These are phyloP conservation scores for Hordeum pubiflorum DNA, from an alignment of 202 grass and related monocot species.

Conservation along the genomic window DNA sequence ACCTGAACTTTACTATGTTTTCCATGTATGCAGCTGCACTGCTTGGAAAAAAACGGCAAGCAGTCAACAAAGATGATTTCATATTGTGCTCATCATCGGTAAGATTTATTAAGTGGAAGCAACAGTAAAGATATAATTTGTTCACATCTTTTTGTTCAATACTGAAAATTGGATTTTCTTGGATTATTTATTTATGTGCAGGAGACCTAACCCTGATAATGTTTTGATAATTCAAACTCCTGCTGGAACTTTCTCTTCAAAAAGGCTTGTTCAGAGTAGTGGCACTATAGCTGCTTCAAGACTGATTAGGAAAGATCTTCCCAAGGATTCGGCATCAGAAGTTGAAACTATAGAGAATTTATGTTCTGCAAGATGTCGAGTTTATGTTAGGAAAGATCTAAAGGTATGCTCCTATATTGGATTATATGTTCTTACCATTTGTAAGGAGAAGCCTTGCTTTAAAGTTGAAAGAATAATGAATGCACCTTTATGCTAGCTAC, in stretches of 20 bases:
- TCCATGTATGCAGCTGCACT: conserved; percentile 57
- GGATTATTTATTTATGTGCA: conserved; percentile 32
- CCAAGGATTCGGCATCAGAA: conserved; percentile 31
- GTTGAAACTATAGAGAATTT: conserved; percentile 37
- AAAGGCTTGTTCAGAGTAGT: conserved; percentile 62
- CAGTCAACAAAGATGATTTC: conserved; percentile 81
- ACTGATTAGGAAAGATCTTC: conserved; percentile 77
- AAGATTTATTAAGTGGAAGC: conserved; percentile 28
- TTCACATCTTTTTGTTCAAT: background rate
- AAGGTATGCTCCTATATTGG: conserved; percentile 47
- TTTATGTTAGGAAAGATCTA: conserved; percentile 63
- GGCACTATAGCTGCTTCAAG: conserved; percentile 62
- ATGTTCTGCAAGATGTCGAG: conserved; percentile 59
- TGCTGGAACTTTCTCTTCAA: conserved; percentile 87
- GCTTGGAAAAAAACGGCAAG: conserved; percentile 84
- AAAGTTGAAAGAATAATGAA: conserved; percentile 1
- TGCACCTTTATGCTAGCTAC: background rate
- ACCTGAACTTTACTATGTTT: conserved; percentile 20
- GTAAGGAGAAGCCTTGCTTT: conserved; percentile 1
- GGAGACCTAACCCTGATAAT: conserved; percentile 85
- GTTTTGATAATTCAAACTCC: conserved; percentile 96
- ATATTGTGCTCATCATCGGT: conserved; percentile 86
- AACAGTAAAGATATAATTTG: background rate
- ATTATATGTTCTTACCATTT: conserved; percentile 2
- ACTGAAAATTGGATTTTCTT: background rate